Evolutionary conservation across 257 asterid genomes (phyloP), one percentile per base, ranked within the genome.

Genomic region (Verbascum thapsus): DNA sequence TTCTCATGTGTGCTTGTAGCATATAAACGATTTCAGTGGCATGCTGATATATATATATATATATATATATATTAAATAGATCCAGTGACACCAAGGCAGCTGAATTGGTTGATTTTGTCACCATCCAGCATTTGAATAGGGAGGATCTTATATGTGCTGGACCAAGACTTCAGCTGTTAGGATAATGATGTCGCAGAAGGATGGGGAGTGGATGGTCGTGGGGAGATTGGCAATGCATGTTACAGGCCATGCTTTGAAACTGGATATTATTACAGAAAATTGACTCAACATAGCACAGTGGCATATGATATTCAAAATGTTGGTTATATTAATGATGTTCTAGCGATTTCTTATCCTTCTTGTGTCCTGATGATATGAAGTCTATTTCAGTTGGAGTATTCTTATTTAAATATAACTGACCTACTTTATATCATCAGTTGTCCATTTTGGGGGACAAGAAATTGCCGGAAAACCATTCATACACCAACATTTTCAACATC

Each of bases 131-230:
- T 71, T 66, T 7, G 70, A 54, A 3, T n/a, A 60, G 69, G 18
- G 73, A 66, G 54, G 3, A 58, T 61, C 38, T 70, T 78, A 9
- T 78, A 72, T 51, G 80, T 69, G 51, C 60, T 81, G 74, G 81
- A 67, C 52, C 85, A 3, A 73, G 58, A 67, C 74, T 55, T 74
- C 76, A 19, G 73, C 76, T 54, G 63, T 72, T 50, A 70, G 72
- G 53, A 38, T 81, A 74, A 72, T 72, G 77, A 66, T 57, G 77
- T 78, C 80, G 87, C 49, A 55, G 58, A 63, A 72, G 44, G 78
- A 70, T 54, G 48, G 53, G 75, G 71, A 71, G 37, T 78, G 88
- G 83, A 66, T 67, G 26, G 65, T 66, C 16, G 71, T 70, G 2
- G 39, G 71, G 64, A 68, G 76, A 58, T 69, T 78, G 47, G 72